A percentile compares a stretch with the other conserved stretches of the same genome.
Conservation (phyloP, 2,329 filamentous ascomycete genomes). For the Alternaria ventricosa region DNA sequence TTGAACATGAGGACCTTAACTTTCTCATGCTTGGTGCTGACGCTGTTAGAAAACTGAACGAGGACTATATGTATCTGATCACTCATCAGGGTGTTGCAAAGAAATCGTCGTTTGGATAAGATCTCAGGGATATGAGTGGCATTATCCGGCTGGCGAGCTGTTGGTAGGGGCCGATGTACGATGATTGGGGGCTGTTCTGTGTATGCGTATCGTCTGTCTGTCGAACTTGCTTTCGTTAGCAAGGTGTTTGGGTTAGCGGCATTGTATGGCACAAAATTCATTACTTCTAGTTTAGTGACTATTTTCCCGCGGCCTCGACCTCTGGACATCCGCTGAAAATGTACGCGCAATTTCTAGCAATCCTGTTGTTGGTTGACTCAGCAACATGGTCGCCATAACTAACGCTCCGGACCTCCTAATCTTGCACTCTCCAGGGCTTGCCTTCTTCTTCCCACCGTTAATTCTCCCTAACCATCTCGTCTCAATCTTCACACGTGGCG, state of each 20-base stretch:
- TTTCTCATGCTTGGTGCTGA: not conserved
- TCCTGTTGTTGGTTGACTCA: not conserved
- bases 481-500: not conserved
- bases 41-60: not conserved
- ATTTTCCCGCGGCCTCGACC: not conserved
- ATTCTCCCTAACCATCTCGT: not conserved
- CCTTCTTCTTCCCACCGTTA: not conserved
- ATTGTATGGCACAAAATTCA: conserved; percentile 12
- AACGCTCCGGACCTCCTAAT: not conserved
- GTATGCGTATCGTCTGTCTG: conserved; percentile 15
- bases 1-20: conserved; percentile 20
- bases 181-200: conserved; percentile 12
- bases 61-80: conserved; percentile 4
- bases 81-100: not conserved
- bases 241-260: conserved; percentile 21
- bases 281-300: not conserved
- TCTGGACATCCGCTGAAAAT: not conserved
- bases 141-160: not conserved
- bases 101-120: conserved; percentile 7
- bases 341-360: not conserved
- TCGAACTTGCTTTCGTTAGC: conserved; percentile 15
- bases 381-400: not conserved
- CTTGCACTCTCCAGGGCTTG: not conserved
- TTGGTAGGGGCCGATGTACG: conserved; percentile 9
- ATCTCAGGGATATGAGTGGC: not conserved